Evolutionary conservation across 176 grass and related monocot genomes (phyloP).

Genomic region (Dactylis glomerata): DNA sequence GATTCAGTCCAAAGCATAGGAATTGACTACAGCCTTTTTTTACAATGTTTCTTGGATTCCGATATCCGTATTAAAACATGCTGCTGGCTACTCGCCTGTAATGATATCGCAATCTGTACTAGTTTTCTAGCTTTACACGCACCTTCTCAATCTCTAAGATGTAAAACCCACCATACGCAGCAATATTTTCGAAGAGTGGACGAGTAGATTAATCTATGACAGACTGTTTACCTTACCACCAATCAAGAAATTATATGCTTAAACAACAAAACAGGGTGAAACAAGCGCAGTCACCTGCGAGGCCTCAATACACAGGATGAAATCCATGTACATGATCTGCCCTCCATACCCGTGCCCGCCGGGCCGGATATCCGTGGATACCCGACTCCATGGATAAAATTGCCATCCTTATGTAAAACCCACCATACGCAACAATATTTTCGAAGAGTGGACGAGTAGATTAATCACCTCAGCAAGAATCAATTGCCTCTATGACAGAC

Average conservation of each 20-base stretch:
- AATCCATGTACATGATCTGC: too few species aligned
- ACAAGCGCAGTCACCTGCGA: constrained; percentile 41
- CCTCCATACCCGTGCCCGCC: too few species aligned
- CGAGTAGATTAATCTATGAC: background rate
- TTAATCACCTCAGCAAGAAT: background rate
- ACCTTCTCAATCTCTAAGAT: background rate
- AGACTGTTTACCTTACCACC: background rate
- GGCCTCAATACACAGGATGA: too few species aligned
- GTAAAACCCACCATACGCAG: background rate
- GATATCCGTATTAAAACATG: background rate
- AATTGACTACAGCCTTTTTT: background rate
- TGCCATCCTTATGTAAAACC: background rate
- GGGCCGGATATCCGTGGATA: too few species aligned
- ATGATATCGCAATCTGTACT: background rate
- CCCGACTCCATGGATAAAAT: too few species aligned
- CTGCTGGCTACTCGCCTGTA: background rate
- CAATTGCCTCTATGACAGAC: background rate
- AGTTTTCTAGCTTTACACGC: background rate
- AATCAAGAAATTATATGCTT: background rate
- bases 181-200: background rate
- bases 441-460: background rate
- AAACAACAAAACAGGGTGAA: background rate
- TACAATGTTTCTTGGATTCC: background rate
- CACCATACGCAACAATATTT: background rate
- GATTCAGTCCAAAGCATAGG: background rate